Evolutionary conservation across 2,329 filamentous ascomycete genomes (phyloP).

Genomic region (Sarocladiaceae sp.): DNA sequence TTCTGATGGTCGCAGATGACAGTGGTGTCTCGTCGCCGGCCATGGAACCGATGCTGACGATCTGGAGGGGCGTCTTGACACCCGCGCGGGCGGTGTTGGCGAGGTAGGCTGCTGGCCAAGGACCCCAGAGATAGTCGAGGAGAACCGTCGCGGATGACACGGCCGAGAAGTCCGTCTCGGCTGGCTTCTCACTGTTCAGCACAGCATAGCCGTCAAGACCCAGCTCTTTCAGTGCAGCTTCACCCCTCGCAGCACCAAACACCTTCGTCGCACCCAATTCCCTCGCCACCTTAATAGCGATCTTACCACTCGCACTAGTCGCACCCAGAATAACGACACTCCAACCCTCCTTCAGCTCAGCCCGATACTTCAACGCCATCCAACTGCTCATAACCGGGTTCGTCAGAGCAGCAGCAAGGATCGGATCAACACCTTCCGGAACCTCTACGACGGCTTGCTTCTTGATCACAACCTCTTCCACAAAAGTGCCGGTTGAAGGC

Average conservation of each 20-base stretch:
- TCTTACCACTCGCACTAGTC: constrained; percentile 46
- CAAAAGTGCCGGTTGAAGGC: constrained; percentile 32
- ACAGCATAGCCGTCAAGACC: constrained; percentile 42
- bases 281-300: constrained; percentile 45
- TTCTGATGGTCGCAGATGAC: constrained; percentile 39
- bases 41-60: constrained; percentile 47
- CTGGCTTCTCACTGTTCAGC: constrained; percentile 30
- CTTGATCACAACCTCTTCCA: constrained; percentile 44
- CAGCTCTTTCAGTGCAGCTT: constrained; percentile 34
- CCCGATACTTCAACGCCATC: constrained; percentile 50
- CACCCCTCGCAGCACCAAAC: constrained; percentile 47
- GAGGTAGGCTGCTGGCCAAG: constrained; percentile 36
- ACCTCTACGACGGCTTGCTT: constrained; percentile 33
- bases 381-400: constrained; percentile 54
- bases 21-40: constrained; percentile 33
- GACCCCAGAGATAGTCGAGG: constrained; percentile 54
- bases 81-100: constrained; percentile 29
- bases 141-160: constrained; percentile 47
- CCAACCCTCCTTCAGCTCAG: constrained; percentile 35
- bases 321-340: constrained; percentile 48
- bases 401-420: constrained; percentile 46
- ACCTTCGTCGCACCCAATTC: constrained; percentile 44
- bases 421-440: constrained; percentile 39
- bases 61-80: constrained; percentile 39
- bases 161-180: constrained; percentile 40